phyloP scores from a whole-genome alignment of 2,329 filamentous ascomycete genomes.

The Aspergillus ochraceus region DNA sequence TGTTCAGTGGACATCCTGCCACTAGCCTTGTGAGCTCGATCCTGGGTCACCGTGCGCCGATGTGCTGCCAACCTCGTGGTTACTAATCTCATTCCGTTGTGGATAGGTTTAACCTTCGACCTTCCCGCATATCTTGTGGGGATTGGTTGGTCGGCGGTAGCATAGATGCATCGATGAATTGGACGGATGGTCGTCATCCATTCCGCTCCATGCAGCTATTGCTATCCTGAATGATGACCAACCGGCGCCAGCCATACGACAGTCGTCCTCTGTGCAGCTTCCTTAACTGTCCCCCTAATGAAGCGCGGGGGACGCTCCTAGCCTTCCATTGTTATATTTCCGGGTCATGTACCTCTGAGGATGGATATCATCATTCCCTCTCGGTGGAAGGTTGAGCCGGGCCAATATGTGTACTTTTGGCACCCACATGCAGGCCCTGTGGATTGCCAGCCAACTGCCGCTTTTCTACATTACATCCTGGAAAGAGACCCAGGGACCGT shows the following conservation, averaged over 20 bases:
- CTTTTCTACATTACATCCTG: neutral
- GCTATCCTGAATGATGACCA: neutral
- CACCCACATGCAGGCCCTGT: neutral
- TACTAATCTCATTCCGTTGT: neutral
- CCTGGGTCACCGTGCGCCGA: neutral
- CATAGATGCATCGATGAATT: conserved; percentile 1
- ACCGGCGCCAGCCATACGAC: neutral
- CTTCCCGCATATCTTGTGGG: neutral
- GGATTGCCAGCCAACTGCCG: neutral
- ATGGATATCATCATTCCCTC: neutral
- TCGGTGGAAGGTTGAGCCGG: neutral
- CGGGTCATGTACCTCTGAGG: neutral
- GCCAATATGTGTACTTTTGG: neutral
- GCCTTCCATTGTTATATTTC: neutral
- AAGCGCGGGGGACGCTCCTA: neutral
- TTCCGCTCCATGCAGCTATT: neutral
- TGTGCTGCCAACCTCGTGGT: conserved; percentile 1
- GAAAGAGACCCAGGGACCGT: conserved; percentile 1
- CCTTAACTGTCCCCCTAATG: neutral
- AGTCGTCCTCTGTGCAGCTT: neutral
- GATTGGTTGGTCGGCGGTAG: neutral
- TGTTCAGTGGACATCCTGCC: conserved; percentile 2
- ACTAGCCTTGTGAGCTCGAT: neutral
- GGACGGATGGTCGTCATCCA: neutral
- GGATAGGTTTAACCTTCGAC: neutral